Conservation (phyloP, 2,329 filamentous ascomycete genomes). For the Seiridium cupressi region DNA sequence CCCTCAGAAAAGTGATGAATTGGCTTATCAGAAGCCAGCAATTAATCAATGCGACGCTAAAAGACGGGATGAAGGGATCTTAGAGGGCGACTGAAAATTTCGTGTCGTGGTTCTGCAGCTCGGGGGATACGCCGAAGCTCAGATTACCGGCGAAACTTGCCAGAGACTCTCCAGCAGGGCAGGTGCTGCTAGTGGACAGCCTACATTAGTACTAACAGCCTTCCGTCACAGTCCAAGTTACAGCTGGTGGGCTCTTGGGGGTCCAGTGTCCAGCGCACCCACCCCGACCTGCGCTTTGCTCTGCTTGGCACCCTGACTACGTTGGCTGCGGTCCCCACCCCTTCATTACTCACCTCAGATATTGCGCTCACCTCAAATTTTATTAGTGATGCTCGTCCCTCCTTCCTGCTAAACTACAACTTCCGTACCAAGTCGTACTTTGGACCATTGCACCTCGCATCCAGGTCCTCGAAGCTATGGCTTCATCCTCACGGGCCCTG, state of each 20-base stretch:
- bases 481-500: constrained; percentile 44
- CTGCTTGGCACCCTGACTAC: too few species aligned
- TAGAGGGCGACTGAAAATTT: too few species aligned
- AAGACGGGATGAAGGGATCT: background rate
- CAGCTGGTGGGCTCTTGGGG: too few species aligned
- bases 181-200: too few species aligned
- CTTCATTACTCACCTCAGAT: background rate
- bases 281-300: background rate
- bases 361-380: constrained; percentile 4
- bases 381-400: background rate
- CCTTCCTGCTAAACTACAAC: background rate
- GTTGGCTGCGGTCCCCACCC: background rate
- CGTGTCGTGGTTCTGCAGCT: too few species aligned
- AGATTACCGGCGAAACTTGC: too few species aligned
- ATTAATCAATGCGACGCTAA: background rate
- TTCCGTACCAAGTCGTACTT: background rate
- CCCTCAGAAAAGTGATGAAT: background rate
- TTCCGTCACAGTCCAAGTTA: too few species aligned
- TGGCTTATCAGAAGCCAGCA: background rate
- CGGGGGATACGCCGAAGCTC: too few species aligned
- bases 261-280: background rate
- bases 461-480: constrained; percentile 35
- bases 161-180: too few species aligned
- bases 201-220: too few species aligned
- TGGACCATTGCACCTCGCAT: constrained; percentile 14